Percentiles rank a stretch among this genome's conserved stretches.
phyloP scores from a whole-genome alignment of 345 rosid genomes.

The Salix brachista region DNA sequence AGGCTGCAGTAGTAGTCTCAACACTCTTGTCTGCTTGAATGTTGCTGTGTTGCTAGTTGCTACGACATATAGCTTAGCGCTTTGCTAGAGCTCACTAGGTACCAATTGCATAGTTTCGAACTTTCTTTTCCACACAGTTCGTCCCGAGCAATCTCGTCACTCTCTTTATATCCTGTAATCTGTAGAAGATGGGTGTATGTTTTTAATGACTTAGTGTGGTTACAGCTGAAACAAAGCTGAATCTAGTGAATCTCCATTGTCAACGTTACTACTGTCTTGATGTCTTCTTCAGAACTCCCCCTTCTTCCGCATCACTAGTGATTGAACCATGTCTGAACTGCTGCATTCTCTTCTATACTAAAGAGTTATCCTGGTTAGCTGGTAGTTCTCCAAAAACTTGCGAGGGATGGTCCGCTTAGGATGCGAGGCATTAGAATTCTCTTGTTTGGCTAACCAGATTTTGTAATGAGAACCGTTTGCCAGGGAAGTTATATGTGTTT shows the following conservation, averaged over 20 bases:
- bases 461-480: not conserved
- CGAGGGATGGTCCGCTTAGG: slow-evolving; percentile 47
- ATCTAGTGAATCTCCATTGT: slow-evolving; percentile 30
- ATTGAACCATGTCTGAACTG: too few species aligned
- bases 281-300: too few species aligned
- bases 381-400: slow-evolving; percentile 42
- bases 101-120: not conserved
- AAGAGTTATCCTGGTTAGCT: slow-evolving; percentile 40
- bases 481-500: not conserved
- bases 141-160: slow-evolving; percentile 58
- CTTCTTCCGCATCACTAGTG: too few species aligned
- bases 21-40: not conserved
- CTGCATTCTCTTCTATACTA: slow-evolving; percentile 52
- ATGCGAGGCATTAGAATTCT: not conserved
- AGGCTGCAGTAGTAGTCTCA: not conserved
- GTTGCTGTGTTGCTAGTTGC: not conserved
- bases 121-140: slow-evolving; percentile 53
- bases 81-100: not conserved
- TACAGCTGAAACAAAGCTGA: slow-evolving; percentile 9
- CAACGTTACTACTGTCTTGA: too few species aligned
- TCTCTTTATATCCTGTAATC: slow-evolving; percentile 21
- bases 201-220: slow-evolving; percentile 23
- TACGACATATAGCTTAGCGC: not conserved
- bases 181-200: slow-evolving; percentile 58
- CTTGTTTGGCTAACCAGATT: not conserved